These are phyloP conservation scores for Metahyphopichia silvanorum DNA, from an alignment of 805 yeast genomes.

Conservation along the genomic window DNA sequence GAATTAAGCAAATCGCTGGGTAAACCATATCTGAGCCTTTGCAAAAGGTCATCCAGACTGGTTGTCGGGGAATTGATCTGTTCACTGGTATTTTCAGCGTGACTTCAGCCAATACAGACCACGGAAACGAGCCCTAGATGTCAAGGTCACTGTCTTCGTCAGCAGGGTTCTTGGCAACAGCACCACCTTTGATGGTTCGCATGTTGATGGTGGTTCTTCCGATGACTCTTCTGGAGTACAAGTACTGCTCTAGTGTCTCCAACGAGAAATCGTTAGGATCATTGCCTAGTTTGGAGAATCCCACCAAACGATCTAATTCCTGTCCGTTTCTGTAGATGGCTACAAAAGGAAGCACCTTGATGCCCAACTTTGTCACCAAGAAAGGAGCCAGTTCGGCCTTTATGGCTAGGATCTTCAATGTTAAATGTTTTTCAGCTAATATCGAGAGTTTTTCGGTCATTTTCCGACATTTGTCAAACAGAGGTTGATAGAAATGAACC, in stretches of 20 bases:
- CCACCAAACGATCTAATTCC: constrained; percentile 60
- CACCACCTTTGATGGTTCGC: constrained; percentile 6
- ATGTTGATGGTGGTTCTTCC: constrained; percentile 12
- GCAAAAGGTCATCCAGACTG: no score
- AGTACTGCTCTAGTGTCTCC: constrained; percentile 44
- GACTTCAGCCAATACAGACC: no score
- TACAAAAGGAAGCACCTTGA: constrained; percentile 72
- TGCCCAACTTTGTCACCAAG: constrained; percentile 56
- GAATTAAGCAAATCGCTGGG: no score
- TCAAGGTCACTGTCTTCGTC: constrained; percentile 13
- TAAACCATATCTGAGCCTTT: no score
- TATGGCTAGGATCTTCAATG: constrained; percentile 50
- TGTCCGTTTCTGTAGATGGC: constrained; percentile 57
- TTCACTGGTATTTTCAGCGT: no score
- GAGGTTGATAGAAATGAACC: constrained; percentile 62
- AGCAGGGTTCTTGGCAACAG: constrained; percentile 4
- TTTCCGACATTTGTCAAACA: constrained; percentile 56
- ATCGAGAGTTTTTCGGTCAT: constrained; percentile 46
- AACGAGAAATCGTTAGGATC: constrained; percentile 45
- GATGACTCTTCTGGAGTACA: constrained; percentile 12
- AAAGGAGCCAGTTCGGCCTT: constrained; percentile 71
- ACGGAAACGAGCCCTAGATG: constrained; percentile 2
- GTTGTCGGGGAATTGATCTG: no score
- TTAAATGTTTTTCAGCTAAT: constrained; percentile 57
- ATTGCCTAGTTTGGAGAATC: constrained; percentile 59